phyloP scores from a whole-genome alignment of 768 basidiomycete species.

The Leucocoprinus birnbaumii region DNA sequence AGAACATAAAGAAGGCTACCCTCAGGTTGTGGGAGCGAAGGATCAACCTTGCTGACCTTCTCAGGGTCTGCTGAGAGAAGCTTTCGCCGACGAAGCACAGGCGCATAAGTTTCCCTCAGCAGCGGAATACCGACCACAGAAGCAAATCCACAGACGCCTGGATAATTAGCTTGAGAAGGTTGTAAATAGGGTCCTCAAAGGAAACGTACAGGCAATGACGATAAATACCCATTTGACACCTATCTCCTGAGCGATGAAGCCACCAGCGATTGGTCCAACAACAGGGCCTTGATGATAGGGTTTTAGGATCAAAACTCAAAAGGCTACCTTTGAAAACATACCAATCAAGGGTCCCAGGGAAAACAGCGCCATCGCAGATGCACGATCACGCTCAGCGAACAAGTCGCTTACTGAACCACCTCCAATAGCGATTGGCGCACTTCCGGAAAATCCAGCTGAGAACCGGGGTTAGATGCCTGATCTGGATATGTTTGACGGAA shows the following conservation, averaged over 20 bases:
- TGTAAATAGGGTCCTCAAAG: background rate
- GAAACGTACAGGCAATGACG: conserved; percentile 37
- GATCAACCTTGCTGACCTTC: conserved; percentile 28
- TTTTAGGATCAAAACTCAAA: background rate
- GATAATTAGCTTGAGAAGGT: conserved; percentile 9
- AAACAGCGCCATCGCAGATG: conserved; percentile 69
- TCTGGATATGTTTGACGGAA: background rate
- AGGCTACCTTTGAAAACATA: conserved; percentile 14
- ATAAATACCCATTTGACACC: conserved; percentile 64
- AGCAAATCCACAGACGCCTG: conserved; percentile 44
- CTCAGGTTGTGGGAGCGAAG: conserved; percentile 22
- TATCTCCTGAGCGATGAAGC: conserved; percentile 56
- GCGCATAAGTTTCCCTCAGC: conserved; percentile 71
- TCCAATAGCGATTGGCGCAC: conserved; percentile 64
- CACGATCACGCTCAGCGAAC: conserved; percentile 52
- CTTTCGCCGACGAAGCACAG: conserved; percentile 54
- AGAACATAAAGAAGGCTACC: conserved; percentile 32
- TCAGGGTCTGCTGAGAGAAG: conserved; percentile 40
- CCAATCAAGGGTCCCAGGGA: conserved; percentile 64
- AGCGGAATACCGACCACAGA: conserved; percentile 54
- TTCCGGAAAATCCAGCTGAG: conserved; percentile 62
- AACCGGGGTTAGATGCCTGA: background rate
- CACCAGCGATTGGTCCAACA: conserved; percentile 65
- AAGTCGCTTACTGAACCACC: conserved; percentile 65
- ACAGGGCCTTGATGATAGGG: conserved; percentile 34